phyloP scores from a whole-genome alignment of 164 flowering plant genomes.

The Protea cynaroides region DNA sequence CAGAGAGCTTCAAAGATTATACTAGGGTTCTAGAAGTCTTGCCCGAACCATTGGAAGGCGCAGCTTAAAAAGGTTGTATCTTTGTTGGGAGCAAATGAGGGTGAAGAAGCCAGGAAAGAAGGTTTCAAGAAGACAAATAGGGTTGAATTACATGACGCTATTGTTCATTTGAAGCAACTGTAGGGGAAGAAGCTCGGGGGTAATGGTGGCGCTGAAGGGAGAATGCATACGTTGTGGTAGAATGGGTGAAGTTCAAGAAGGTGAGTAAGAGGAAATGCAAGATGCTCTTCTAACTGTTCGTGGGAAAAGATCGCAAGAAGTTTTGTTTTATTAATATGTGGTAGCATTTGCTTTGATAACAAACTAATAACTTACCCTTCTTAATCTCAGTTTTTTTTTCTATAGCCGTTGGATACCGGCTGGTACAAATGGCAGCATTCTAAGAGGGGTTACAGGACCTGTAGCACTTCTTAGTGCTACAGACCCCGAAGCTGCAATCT shows the following conservation, averaged over 20 bases:
- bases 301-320: too few relatives aligned
- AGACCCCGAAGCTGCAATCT: too few relatives aligned
- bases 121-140: constrained; percentile 94
- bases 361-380: too few relatives aligned
- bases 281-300: too few relatives aligned
- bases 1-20: constrained; percentile 97
- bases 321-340: too few relatives aligned
- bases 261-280: constrained; percentile 58
- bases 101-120: constrained; percentile 87
- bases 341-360: too few relatives aligned
- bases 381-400: too few relatives aligned
- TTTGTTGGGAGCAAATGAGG: constrained; percentile 88
- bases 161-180: constrained; percentile 81
- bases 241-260: constrained; percentile 63
- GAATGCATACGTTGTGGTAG: constrained; percentile 54
- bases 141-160: constrained; percentile 91
- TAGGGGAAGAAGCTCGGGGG: constrained; percentile 68
- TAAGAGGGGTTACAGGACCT: too few relatives aligned
- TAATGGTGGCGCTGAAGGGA: constrained; percentile 54
- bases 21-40: constrained; percentile 85
- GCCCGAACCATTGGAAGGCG: constrained; percentile 96
- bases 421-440: too few relatives aligned
- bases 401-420: too few relatives aligned
- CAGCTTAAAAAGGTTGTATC: constrained; percentile 95
- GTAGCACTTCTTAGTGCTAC: too few relatives aligned